Conservation (phyloP, 352 stramenopile genomes). For the Globisporangium sylvaticum region DNA sequence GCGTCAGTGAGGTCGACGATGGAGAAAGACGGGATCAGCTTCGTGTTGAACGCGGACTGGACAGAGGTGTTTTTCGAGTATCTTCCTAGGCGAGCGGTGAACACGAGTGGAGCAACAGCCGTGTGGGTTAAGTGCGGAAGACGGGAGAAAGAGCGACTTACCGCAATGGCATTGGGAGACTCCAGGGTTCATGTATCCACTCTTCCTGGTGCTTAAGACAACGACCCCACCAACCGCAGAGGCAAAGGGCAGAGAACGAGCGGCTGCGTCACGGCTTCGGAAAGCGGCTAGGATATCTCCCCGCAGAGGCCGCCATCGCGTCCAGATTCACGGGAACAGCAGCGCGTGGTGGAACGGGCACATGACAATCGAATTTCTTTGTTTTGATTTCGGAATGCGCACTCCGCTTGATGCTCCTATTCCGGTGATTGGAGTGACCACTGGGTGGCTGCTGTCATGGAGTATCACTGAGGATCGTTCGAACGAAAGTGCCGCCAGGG, state of each 20-base stretch:
- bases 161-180: neutral
- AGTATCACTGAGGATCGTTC: neutral
- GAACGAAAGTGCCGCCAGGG: neutral
- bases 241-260: neutral
- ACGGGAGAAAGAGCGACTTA: neutral
- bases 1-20: neutral
- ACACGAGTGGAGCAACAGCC: neutral
- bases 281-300: neutral
- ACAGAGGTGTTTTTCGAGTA: neutral
- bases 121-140: neutral
- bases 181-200: neutral
- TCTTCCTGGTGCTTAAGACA: neutral
- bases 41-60: neutral
- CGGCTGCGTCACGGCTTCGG: neutral
- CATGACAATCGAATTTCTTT: neutral
- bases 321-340: neutral
- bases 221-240: neutral
- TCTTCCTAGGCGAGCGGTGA: neutral
- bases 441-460: neutral
- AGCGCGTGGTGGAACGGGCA: neutral
- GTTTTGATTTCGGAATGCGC: neutral
- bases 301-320: neutral
- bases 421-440: neutral
- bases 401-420: neutral
- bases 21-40: neutral